Conservation (phyloP, 257 asterid species). For the Nicotiana tabacum region DNA sequence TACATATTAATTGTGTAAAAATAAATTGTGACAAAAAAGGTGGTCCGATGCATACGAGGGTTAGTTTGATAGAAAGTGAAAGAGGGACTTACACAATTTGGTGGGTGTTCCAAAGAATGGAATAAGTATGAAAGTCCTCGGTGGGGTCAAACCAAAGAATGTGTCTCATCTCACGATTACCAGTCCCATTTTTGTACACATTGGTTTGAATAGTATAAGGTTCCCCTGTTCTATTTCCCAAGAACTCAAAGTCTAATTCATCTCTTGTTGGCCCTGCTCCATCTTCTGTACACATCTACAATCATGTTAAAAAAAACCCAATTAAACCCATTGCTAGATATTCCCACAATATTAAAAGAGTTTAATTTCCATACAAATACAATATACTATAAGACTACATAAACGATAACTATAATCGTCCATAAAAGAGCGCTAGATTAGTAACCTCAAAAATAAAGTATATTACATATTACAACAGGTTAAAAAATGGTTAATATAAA, state of each 20-base stretch:
- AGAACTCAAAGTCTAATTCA: slow-evolving; percentile 86
- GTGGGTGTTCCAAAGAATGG: slow-evolving; percentile 78
- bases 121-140: slow-evolving; percentile 65
- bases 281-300: slow-evolving; percentile 83
- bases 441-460: neutral
- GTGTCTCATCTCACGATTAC: slow-evolving; percentile 88
- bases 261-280: slow-evolving; percentile 88
- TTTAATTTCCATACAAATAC: neutral
- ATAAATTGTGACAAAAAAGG: too few relatives aligned
- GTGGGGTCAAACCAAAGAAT: slow-evolving; percentile 90
- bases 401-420: neutral
- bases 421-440: neutral
- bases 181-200: slow-evolving; percentile 89
- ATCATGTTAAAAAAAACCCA: neutral
- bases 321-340: neutral
- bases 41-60: too few relatives aligned
- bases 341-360: neutral
- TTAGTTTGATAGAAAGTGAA: neutral
- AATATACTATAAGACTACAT: neutral
- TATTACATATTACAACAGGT: neutral
- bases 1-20: too few relatives aligned
- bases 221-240: slow-evolving; percentile 90
- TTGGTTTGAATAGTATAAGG: slow-evolving; percentile 84
- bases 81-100: slow-evolving; percentile 57
- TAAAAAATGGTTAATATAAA: neutral